Evolutionary conservation across 306 rosid genomes (phyloP).

Genomic region (Dryas alaskensis): DNA sequence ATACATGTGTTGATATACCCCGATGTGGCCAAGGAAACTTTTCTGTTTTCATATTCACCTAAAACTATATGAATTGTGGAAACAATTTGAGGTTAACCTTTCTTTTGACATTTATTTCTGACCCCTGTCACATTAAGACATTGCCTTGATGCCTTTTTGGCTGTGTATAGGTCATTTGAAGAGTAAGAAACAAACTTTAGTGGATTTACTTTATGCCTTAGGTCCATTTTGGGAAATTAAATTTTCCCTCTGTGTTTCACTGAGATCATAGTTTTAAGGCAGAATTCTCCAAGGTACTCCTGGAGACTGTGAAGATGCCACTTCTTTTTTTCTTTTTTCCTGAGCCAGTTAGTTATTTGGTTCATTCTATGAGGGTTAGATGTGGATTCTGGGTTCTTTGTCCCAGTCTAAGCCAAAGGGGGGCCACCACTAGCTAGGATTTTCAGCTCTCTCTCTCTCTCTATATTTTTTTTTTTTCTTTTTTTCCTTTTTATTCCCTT

Average conservation of each 20-base stretch:
- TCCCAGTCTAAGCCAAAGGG: neutral
- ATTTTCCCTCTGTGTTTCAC: neutral
- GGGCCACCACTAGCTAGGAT: neutral
- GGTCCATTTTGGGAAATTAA: neutral
- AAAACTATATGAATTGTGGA: neutral
- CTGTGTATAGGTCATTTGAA: neutral
- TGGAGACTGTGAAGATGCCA: neutral
- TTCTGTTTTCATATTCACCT: neutral
- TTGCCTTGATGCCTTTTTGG: neutral
- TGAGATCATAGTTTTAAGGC: neutral
- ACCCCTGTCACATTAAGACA: neutral
- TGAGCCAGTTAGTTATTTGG: neutral
- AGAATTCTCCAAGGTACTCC: neutral
- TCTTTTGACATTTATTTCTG: neutral
- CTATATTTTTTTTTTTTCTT: no score
- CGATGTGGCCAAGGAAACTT: neutral
- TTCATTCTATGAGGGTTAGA: neutral
- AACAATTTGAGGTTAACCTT: neutral
- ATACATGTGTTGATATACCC: neutral
- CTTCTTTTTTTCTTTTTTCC: neutral
- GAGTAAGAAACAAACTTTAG: neutral
- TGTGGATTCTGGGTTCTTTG: neutral
- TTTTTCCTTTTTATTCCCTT: neutral
- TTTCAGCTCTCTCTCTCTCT: no score
- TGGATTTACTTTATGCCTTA: neutral